Evolutionary conservation across 2,329 filamentous ascomycete species (phyloP).

Genomic region (Didymella keratinophila): DNA sequence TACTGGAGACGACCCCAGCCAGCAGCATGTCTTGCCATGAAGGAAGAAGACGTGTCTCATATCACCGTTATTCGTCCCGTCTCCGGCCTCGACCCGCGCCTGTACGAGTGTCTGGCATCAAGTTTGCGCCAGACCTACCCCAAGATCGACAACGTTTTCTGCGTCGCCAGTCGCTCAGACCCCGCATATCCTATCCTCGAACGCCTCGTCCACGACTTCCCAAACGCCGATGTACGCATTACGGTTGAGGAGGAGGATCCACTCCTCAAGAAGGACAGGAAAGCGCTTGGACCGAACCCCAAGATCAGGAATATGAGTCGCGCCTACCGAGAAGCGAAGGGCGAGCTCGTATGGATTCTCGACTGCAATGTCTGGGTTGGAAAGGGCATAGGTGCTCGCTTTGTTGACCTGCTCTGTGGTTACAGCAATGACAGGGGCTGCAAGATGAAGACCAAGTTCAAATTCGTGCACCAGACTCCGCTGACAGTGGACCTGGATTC

Average conservation of each 20-base stretch:
- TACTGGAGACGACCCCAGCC: constrained; percentile 58
- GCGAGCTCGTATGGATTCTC: constrained; percentile 90
- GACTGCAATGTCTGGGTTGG: constrained; percentile 97
- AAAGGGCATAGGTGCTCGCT: constrained; percentile 78
- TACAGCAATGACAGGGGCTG: constrained; percentile 53
- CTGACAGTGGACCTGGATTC: constrained; percentile 76
- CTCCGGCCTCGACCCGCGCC: constrained; percentile 86
- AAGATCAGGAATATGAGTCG: constrained; percentile 97
- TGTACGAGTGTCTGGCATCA: constrained; percentile 91
- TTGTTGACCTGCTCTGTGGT: constrained; percentile 88
- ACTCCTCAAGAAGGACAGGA: constrained; percentile 64
- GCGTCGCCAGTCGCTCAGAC: constrained; percentile 77
- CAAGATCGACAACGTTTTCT: constrained; percentile 79
- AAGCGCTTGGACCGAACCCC: constrained; percentile 85
- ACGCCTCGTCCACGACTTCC: constrained; percentile 76
- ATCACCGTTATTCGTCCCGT: constrained; percentile 92
- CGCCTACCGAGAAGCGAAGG: constrained; percentile 84
- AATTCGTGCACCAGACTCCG: constrained; percentile 94
- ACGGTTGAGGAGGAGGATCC: constrained; percentile 85
- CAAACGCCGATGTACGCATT: constrained; percentile 73
- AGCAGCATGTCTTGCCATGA: constrained; percentile 52
- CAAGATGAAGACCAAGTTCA: constrained; percentile 62
- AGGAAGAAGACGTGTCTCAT: constrained; percentile 68
- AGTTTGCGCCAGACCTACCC: constrained; percentile 87
- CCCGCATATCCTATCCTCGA: constrained; percentile 78